Evolutionary conservation across 768 basidiomycete genomes (phyloP), one percentile per base, ranked within the genome.

Genomic region (Symmetrospora coprosmae): DNA sequence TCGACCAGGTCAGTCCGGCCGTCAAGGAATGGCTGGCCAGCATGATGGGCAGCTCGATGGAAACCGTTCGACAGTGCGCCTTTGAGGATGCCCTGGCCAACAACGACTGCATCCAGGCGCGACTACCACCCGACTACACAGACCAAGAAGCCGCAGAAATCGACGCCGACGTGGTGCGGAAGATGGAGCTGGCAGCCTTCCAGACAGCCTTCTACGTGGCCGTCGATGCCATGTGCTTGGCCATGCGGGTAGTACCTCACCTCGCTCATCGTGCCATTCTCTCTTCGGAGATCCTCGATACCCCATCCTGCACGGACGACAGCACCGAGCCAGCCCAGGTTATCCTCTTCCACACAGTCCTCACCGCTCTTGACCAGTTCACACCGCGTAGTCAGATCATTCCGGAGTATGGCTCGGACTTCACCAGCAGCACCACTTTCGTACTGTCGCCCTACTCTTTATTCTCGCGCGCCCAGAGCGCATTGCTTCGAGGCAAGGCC

Each of bases 161-260:
- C 27, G 40, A 38, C 14, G 34, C 48, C 34, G 58, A 65, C 45
- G 49, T 50, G 40, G 64, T 66, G 23, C 65, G 43, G 23, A 50
- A 68, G 33, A 69, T 71, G 39, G 65, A 65, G 27, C 65, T 72
- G 5, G 69, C 70, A 61, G 70, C 71, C 45, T 71, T 72, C 66
- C 68, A 70, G 39, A 70, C 72, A n/a, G 65, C 72, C 11, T 59
- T 73, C 9, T 64, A 65, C n/a, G 70, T 72, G 25, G 71, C 73
- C 34, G 65, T 72, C 55, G 72, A 73, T 52, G 70, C 71, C 30
- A 62, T 73, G 16, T 65, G 56, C 11, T 65, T 64, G 13, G 72
- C 71, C 16, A 56, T 72, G 39, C 60, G 66, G 45, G 62, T 63
- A 33, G 72, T 71, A 70, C 71, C 71, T 1, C 61, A 69, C 11